Evolutionary conservation across 495 filamentous ascomycete genomes (phyloP), one percentile per base, ranked within the genome.

Genomic region (Podospora pseudoanserina): DNA sequence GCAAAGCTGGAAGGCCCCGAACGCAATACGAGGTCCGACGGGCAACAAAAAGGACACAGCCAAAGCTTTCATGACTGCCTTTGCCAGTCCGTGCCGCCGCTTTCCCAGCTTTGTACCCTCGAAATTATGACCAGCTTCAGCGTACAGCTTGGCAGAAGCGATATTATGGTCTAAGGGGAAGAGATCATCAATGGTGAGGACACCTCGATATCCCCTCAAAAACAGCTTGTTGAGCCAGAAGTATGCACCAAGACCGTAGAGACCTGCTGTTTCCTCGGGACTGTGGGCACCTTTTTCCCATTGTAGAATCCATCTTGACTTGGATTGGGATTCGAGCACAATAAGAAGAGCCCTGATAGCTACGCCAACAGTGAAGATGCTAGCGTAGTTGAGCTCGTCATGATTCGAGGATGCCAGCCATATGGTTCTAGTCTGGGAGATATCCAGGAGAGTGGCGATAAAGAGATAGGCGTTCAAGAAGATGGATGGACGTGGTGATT

Each of bases 391-490:
- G 19, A 74, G 19, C 34, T 79, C 75, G 39, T 68, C 58, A 20
- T 20, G 20, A 23, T 75, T 77, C 60, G 66, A 53, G 1, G 77
- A 79, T n/a, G 80, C 76, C 5, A 90, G 78, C 83, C 85, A 91
- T 20, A 88, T 74, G 0, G 87, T 91, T 55, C 89, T 77, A 13
- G 79, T 74, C 58, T 81, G 83, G 0, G 84, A 81, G 39, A 80
- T 73, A 71, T 90, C 88, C 20, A 91, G 83, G 11, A 90, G 73
- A n/a, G 87, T 61, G 0, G 86, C 86, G 67, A 87, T 69, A 58
- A 88, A 79, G 0, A 92, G 79, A 72, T 89, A 92, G 7, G 80
- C 66, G 63, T 86, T 84, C 49, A 92, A 76, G 11, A 91, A 67
- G 39, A 84, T 77, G 0, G 90, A 91, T 0, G 89, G 88, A 59